Evolutionary conservation across 106 monocot species (phyloP), one percentile per base, ranked within the genome.

Genomic region (Dactylorhiza incarnata): DNA sequence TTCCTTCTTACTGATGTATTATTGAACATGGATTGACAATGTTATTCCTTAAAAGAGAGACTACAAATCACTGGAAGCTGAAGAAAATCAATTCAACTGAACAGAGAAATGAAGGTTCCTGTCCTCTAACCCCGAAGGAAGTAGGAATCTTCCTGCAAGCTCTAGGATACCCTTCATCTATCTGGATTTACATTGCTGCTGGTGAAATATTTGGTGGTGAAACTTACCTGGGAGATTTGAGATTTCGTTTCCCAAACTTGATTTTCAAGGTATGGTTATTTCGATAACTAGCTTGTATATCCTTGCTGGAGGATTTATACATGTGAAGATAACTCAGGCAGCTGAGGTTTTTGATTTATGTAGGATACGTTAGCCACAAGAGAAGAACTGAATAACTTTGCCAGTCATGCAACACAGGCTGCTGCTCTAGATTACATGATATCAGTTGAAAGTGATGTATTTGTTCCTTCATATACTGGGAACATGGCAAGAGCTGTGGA

Each of bases 401-500:
- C 79, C 48, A 77, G 83, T 79, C 96, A 97, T 86, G 87, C 89
- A 52, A 84, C 96, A 72, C 91, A 94, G 73, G 72, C 75, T 74
- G 96, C 96, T 76, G 93, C 96, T 58, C 69, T 97, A 65, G 96
- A 97, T 80, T 97, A 97, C 72, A 91, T 94, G 25, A 86, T 97
- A 81, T 93, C 96, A 20, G 91, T 97, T 50, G 94, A 94, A 86
- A 97, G 96, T 78, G 94, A 94, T 75, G 89, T 94, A 12, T 97
- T 97, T 82, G 81, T 97, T 75, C 89, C 96, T 67, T 91, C 96
- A 45, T 87, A 94, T 76, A 83, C 87, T 11, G 96, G 96, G 25
- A 97, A 97, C 79, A 94, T 97, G 96, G 96, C 93, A 78, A 93
- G 89, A 91, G 85, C 96, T 76, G 96, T 97, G 45, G 96, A 97